Base-by-base conservation (phyloP, 2,329 filamentous ascomycete species). In the Talaromyces islandicus region DNA sequence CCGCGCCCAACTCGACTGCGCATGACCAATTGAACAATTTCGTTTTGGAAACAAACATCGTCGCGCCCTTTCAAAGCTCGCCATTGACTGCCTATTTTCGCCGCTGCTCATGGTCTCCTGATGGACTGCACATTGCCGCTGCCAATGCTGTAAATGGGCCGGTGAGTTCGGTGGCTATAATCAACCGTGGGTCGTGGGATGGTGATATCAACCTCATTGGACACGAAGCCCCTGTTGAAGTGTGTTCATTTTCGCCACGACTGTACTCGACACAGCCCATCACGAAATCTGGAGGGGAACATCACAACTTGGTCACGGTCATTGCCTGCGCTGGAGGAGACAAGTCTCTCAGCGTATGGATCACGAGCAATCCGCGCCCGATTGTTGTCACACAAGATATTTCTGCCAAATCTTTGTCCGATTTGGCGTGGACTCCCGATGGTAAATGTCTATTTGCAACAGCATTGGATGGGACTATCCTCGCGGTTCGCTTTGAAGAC, bases 11-110 rank as follows among this genome's bases (percentile, higher is more conserved):
- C 72, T 91, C 94, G 38, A 96, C 91, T 1, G 87, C 93, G 58
- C 91, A 97, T 71, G 94, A 99, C 72, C 94, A 96, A 78, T 87
- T 94, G 64, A 95, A 96, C 77, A 99, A 99, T 72, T 99, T 99
- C 72, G 87, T 92, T 43, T 85, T 97, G 57, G 94, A 97, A 73
- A 88, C 89, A n/a, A 96, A 91, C 1, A 96, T 99, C 65, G 87
- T 85, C 58, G 81, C 86, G 0, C 94, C 94, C 0, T 99, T 99
- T 68, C 85, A 88, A 69, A 92, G 91, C 65, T 97, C 92, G 1
- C 94, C 94, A 4, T 81, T 99, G 9, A 99, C 94, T 0, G 97
- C 94, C 1, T 99, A 99, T 74, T 99, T 99, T 72, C 86, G 94
- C 62, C 83, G 94, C 64, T 97, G 92, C 73, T 97, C 93, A 1